Base-by-base conservation (phyloP, 495 filamentous ascomycete species). In the Neurospora sp. region DNA sequence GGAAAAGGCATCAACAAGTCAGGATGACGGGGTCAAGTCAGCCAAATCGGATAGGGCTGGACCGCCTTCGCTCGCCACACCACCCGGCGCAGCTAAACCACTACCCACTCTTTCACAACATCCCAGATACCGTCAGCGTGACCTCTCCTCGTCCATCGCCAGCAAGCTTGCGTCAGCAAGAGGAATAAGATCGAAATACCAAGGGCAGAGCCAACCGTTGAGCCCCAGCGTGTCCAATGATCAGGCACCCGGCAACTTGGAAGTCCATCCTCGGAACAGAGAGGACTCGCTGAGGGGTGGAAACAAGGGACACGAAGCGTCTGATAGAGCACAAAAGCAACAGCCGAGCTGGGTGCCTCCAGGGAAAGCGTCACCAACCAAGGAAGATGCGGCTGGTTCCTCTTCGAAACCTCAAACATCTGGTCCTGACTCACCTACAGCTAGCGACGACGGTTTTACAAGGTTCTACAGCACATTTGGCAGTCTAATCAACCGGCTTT, bases 381-480 rank as follows among this genome's bases (percentile, higher is more conserved):
- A 74, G 69, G 77, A 79, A 39, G 76, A 78, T 41, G 22, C 71
- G 41, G 72, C 72, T 10, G 72, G 72, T 65, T 77, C 80, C 68
- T 53, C 76, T 37, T 68, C 77, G 31, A 78, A 74, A n/a, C 35
- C 73, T 5, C 73, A 74, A 31, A 35, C 40, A 16, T 69, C n/a
- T 31, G 44, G 37, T 27, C 27, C 74, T 16, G 53, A 69, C 27
- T 35, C 14, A 69, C 16, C 73, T 4, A 70, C 48, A 53, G 76
- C 80, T 0, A 84, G 80, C n/a, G 94, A 97, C 9, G 94, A 96
- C 69, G 86, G 90, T 0, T 99, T 98, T 79, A 89, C 93, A 40
- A 87, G 89, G 70, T 99, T 98, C 78, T 99, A 97, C 82, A 93
- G 87, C 71, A 93, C 91, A 20, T 93, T 98, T 77, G 94, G 93